A percentile compares a stretch with the other conserved stretches of the same genome.
phyloP scores from a whole-genome alignment of 108 stramenopile genomes.

The Schizochytrium sp. region DNA sequence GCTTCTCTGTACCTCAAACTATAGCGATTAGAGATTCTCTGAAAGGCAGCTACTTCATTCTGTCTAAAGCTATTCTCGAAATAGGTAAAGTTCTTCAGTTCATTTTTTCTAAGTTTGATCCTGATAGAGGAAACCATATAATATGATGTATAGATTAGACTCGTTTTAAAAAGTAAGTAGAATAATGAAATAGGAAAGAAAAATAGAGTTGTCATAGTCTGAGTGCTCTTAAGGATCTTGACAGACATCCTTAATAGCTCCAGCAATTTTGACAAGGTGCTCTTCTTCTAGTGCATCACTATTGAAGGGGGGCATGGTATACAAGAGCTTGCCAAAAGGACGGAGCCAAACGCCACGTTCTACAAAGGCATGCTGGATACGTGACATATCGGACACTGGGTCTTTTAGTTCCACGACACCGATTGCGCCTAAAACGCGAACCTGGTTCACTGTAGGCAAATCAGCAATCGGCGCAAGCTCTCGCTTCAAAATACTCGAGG shows the following conservation, averaged over 20 bases:
- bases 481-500: constrained; percentile 73
- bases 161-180: too few relatives aligned
- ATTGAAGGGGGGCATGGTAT: constrained; percentile 87
- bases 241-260: background rate
- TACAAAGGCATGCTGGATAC: constrained; percentile 76
- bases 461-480: constrained; percentile 75
- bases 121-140: too few relatives aligned
- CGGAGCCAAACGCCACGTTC: constrained; percentile 84
- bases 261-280: constrained; percentile 72
- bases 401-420: constrained; percentile 85
- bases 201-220: too few relatives aligned
- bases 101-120: too few relatives aligned
- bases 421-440: constrained; percentile 86
- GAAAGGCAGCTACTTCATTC: too few relatives aligned
- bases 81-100: too few relatives aligned
- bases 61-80: too few relatives aligned
- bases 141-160: too few relatives aligned
- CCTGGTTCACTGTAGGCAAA: constrained; percentile 77
- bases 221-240: background rate
- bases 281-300: constrained; percentile 70
- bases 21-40: too few relatives aligned
- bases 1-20: too few relatives aligned
- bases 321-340: constrained; percentile 85
- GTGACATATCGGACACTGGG: constrained; percentile 76
- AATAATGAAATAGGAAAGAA: too few relatives aligned